Evolutionary conservation across 1,284 basidiomycete genomes (phyloP).

Genomic region (Heterobasidion parviporum): DNA sequence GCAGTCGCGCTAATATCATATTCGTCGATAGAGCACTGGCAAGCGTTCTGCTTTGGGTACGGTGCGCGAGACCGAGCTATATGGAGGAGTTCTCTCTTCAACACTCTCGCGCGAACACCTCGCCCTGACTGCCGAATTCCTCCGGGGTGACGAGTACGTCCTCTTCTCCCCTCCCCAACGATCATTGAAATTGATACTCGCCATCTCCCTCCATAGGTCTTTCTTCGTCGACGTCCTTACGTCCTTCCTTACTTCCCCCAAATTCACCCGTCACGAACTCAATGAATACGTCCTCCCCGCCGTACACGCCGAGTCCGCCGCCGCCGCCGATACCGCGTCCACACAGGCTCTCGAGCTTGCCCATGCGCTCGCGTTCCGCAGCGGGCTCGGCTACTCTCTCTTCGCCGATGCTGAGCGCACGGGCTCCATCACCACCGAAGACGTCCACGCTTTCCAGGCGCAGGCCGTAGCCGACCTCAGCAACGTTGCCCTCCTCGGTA

Average conservation of each 20-base stretch:
- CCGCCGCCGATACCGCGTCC: conserved; percentile 55
- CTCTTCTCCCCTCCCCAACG: not conserved
- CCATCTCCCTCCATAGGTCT: conserved; percentile 35
- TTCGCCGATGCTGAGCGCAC: conserved; percentile 60
- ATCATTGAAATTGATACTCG: not conserved
- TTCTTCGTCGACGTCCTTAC: conserved; percentile 86
- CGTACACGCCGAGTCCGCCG: conserved; percentile 61
- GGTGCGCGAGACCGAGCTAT: conserved; percentile 88
- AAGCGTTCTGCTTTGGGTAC: conserved; percentile 87
- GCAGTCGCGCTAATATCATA: not conserved
- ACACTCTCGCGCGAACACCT: conserved; percentile 87
- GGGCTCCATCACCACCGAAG: conserved; percentile 52
- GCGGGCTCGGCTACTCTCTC: conserved; percentile 82
- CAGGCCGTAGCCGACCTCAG: conserved; percentile 70
- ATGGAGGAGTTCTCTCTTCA: conserved; percentile 88
- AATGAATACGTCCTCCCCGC: conserved; percentile 78
- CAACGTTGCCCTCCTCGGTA: conserved; percentile 78
- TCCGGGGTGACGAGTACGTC: conserved; percentile 93
- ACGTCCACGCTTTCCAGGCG: conserved; percentile 44
- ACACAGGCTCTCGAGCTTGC: conserved; percentile 74
- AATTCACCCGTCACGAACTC: conserved; percentile 82
- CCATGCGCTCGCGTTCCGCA: conserved; percentile 85
- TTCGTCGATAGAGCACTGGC: conserved; percentile 55
- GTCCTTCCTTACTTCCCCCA: conserved; percentile 75
- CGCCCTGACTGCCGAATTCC: conserved; percentile 83